Evolutionary conservation across 495 filamentous ascomycete genomes (phyloP).

Genomic region (Penicillium arizonense): DNA sequence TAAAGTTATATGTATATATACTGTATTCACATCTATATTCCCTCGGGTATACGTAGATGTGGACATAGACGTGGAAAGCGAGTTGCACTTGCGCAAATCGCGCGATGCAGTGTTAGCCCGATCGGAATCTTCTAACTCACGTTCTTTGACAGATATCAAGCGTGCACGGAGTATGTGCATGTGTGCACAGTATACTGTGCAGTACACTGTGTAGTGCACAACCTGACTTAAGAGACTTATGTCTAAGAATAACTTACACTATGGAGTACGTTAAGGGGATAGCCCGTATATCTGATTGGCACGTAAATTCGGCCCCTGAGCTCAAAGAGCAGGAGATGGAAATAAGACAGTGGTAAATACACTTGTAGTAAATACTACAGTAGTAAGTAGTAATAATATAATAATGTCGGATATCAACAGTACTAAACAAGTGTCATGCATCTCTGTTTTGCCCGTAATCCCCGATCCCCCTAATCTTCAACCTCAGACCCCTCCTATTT

Average conservation of each 20-base stretch:
- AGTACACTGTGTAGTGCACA: too few species aligned
- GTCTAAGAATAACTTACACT: conserved; percentile 10
- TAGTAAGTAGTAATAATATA: neutral
- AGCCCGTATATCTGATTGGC: conserved; percentile 5
- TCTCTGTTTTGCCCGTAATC: conserved; percentile 2
- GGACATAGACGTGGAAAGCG: too few species aligned
- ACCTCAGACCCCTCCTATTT: conserved; percentile 19
- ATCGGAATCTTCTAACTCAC: neutral
- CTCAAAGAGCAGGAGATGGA: conserved; percentile 3
- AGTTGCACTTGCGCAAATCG: conserved; percentile 9
- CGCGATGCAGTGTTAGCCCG: conserved; percentile 5
- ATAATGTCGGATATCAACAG: too few species aligned
- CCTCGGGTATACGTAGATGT: too few species aligned
- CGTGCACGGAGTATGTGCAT: neutral
- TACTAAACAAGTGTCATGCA: neutral
- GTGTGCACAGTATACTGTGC: neutral
- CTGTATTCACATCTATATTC: too few species aligned
- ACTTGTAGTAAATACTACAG: neutral
- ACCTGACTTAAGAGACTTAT: neutral
- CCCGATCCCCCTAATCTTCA: conserved; percentile 7
- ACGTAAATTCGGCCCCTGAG: conserved; percentile 2
- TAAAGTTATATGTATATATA: too few species aligned
- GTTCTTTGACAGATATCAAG: neutral
- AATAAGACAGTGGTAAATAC: neutral
- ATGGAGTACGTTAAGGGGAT: conserved; percentile 7